A percentile compares a stretch with the other conserved stretches of the same genome.
Conservation (phyloP, 495 filamentous ascomycete genomes). For the Sabuloglossum arenarium region DNA sequence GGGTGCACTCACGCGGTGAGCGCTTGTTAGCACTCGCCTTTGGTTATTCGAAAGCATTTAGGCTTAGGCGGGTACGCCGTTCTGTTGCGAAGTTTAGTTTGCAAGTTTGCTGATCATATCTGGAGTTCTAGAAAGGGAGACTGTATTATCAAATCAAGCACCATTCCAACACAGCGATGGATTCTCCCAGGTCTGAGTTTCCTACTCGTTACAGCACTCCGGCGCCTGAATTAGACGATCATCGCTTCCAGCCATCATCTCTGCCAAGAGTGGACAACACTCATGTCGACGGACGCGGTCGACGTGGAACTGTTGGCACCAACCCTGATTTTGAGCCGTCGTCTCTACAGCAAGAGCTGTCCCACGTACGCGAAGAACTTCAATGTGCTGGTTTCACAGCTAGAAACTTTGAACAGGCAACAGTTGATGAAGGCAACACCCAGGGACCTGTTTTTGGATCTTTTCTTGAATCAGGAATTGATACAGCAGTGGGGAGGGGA, state of each 20-base stretch:
- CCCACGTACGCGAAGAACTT: constrained; percentile 30
- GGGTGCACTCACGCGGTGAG: constrained; percentile 16
- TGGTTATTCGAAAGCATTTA: neutral
- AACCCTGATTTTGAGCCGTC: neutral
- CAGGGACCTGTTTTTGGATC: neutral
- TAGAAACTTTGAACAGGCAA: constrained; percentile 1
- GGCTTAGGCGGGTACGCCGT: neutral
- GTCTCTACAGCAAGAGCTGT: constrained; percentile 21
- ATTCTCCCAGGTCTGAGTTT: constrained; percentile 39
- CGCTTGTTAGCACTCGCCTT: constrained; percentile 19
- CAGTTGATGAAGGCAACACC: neutral
- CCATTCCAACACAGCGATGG: constrained; percentile 16
- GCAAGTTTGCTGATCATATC: neutral
- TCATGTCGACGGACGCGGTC: neutral
- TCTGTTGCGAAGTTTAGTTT: neutral
- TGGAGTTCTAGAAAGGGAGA: neutral
- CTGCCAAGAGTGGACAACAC: constrained; percentile 33
- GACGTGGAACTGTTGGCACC: neutral
- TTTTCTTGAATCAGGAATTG: neutral
- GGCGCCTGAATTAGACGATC: constrained; percentile 79
- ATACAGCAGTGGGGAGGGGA: neutral
- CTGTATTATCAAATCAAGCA: neutral
- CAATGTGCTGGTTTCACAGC: constrained; percentile 17
- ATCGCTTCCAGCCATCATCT: constrained; percentile 58
- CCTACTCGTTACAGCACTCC: constrained; percentile 52